Evolutionary conservation across 805 yeast species (phyloP).

Genomic region (Maudiozyma turicensis): DNA sequence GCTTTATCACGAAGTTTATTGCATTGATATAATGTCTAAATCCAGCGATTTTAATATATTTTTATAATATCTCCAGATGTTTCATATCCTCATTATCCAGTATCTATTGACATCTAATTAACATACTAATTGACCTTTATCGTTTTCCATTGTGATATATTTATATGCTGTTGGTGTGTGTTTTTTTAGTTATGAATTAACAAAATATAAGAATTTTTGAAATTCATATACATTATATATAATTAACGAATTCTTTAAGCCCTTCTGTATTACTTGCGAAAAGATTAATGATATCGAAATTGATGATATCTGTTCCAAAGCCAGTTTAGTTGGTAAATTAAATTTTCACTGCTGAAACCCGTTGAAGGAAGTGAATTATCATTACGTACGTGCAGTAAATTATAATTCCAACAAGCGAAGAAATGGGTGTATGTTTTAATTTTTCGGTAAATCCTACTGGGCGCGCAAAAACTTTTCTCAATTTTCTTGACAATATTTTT

Average conservation of each 20-base stretch:
- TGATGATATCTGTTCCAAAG: too few species aligned
- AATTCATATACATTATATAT: too few species aligned
- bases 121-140: slow-evolving; percentile 98
- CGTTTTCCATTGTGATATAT: slow-evolving; percentile 92
- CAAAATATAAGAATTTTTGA: too few species aligned
- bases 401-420: background rate
- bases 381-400: background rate
- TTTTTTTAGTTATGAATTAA: background rate
- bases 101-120: background rate
- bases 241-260: too few species aligned
- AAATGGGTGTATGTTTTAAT: background rate
- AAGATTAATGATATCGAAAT: too few species aligned
- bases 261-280: too few species aligned
- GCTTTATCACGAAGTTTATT: too few species aligned
- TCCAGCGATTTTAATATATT: too few species aligned
- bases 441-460: too few species aligned
- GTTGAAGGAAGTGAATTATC: background rate
- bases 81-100: background rate
- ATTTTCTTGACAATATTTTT: too few species aligned
- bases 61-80: background rate
- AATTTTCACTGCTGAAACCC: background rate
- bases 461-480: too few species aligned
- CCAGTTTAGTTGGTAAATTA: background rate
- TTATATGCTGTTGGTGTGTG: slow-evolving; percentile 7
- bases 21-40: too few species aligned